Evolutionary conservation across 1,284 basidiomycete species (phyloP).

Genomic region (Cystobasidium sp.): DNA sequence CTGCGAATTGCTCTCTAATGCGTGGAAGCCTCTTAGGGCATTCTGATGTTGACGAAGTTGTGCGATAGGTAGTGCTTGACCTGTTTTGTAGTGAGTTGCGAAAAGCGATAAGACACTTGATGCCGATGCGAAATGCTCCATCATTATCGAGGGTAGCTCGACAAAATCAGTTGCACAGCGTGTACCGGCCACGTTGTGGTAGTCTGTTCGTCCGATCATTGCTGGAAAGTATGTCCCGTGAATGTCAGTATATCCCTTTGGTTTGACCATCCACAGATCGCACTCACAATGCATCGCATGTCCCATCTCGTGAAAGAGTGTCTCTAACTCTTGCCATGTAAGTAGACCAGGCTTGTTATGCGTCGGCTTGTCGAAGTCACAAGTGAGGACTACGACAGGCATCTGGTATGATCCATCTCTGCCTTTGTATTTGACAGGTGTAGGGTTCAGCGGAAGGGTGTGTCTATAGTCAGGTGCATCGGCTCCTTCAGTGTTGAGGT

Average conservation of each 20-base stretch:
- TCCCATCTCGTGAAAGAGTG: slow-evolving; percentile 98
- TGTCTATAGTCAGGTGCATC: slow-evolving; percentile 57
- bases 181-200: slow-evolving; percentile 96
- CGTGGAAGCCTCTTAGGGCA: slow-evolving; percentile 53
- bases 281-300: slow-evolving; percentile 98
- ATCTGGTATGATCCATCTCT: slow-evolving; percentile 78
- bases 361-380: slow-evolving; percentile 78
- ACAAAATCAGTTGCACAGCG: slow-evolving; percentile 99
- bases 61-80: slow-evolving; percentile 72
- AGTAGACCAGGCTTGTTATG: slow-evolving; percentile 64
- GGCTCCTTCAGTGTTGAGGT: slow-evolving; percentile 46
- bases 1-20: slow-evolving; percentile 83
- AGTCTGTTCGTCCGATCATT: slow-evolving; percentile 96
- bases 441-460: slow-evolving; percentile 13
- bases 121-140: slow-evolving; percentile 93
- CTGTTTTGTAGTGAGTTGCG: slow-evolving; percentile 64
- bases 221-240: no score
- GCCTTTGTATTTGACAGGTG: slow-evolving; percentile 55
- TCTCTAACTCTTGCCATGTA: slow-evolving; percentile 92
- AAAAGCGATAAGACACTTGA: slow-evolving; percentile 81
- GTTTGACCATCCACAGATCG: no score
- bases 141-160: slow-evolving; percentile 94
- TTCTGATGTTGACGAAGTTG: slow-evolving; percentile 59
- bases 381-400: slow-evolving; percentile 87
- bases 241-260: no score